Base-by-base conservation (phyloP, 495 filamentous ascomycete genomes). In the Poronia punctata region DNA sequence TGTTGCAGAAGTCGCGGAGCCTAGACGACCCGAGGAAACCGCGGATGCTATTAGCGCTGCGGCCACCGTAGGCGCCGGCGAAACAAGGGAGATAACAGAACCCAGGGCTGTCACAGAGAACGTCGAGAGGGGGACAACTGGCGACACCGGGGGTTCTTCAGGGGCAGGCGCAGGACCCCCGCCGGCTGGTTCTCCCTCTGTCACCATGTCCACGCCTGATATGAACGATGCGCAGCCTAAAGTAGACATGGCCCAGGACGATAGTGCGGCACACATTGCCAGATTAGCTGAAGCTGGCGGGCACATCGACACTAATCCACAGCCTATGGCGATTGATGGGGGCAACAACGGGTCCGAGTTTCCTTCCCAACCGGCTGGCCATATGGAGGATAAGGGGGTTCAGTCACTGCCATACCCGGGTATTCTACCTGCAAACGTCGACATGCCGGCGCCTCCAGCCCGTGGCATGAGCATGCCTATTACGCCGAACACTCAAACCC, bases 391-490 rank as follows among this genome's bases (percentile, higher is more conserved):
- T 35, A 68, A 80, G 62, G 35, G 57, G 47, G 39, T 67, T 34
- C 45, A 53, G 7, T 66, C 68, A 5, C 49, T 71, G 20, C 67
- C 66, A 7, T 71, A 72, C 38, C 67, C 65, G 5, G 68, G 61
- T 4, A 44, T 65, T 36, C 52, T 71, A 15, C 44, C 63, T 18
- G 51, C 59, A 3, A 48, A 45, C 37, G 33, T 19, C 14, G 50
- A 49, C 43, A 71, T 67, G 62, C 57, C 55, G 42, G 61, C 61
- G 19, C 61, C 60, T 30, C 60, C 62, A 20, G 67, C 70, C 34
- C 74, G 87, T 49, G 80, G 79, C 10, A 78, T 88, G 64, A 94
- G 86, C 58, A 67, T 92, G 43, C 86, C 87, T 11, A 75, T 79
- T 55, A 71, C 84, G 10, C 73, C 46, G 70, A 76, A 43, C 72